Conservation (phyloP, 2,329 filamentous ascomycete genomes). For the Fusarium newnesense region DNA sequence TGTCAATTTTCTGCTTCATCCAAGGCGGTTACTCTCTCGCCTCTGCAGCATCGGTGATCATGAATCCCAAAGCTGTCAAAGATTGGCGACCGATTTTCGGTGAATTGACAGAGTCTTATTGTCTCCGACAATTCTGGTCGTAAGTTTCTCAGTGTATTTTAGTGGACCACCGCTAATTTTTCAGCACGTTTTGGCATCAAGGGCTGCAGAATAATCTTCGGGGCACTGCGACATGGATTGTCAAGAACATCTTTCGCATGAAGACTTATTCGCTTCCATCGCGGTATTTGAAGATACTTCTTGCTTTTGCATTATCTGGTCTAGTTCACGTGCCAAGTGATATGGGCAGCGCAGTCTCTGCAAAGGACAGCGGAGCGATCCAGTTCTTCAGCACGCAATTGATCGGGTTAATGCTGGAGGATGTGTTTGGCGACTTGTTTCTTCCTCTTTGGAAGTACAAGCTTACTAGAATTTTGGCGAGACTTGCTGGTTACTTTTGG, state of each 20-base stretch:
- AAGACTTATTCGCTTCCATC: slow-evolving; percentile 22
- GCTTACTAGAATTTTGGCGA: neutral
- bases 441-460: slow-evolving; percentile 23
- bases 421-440: slow-evolving; percentile 23
- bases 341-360: slow-evolving; percentile 31
- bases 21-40: slow-evolving; percentile 34
- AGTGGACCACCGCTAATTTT: neutral
- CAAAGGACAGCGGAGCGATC: slow-evolving; percentile 25
- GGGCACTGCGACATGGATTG: slow-evolving; percentile 32
- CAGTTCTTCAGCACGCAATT: slow-evolving; percentile 31
- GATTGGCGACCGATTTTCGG: slow-evolving; percentile 36
- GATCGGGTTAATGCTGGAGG: slow-evolving; percentile 33
- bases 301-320: slow-evolving; percentile 30
- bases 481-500: slow-evolving; percentile 31
- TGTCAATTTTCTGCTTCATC: slow-evolving; percentile 38
- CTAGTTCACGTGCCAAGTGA: slow-evolving; percentile 32
- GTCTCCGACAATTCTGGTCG: slow-evolving; percentile 35
- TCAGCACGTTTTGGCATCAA: slow-evolving; percentile 36
- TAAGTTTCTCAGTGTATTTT: neutral
- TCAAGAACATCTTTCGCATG: slow-evolving; percentile 22
- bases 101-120: slow-evolving; percentile 23
- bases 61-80: slow-evolving; percentile 27
- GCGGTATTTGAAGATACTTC: slow-evolving; percentile 28
- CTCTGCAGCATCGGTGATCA: slow-evolving; percentile 13
- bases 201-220: slow-evolving; percentile 34